These are phyloP conservation scores for Leccinum glutinopallens DNA, from an alignment of 1,284 basidiomycete genomes.

Conservation along the genomic window DNA sequence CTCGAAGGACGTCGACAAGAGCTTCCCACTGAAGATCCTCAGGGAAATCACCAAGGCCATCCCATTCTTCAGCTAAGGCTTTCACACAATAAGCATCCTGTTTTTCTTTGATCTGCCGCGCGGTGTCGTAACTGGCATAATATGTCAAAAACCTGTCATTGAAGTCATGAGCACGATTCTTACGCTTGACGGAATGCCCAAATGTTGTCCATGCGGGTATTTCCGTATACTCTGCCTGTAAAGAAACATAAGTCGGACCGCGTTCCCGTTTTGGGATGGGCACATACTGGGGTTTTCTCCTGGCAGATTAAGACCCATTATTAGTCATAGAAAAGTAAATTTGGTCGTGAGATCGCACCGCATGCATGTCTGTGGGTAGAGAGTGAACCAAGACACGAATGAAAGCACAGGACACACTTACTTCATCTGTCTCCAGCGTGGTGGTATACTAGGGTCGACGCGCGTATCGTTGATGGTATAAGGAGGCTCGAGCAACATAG, in stretches of 20 bases:
- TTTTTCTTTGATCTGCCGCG: constrained; percentile 68
- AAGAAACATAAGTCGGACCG: background rate
- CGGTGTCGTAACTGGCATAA: constrained; percentile 59
- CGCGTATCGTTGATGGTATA: constrained; percentile 40
- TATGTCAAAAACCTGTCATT: constrained; percentile 5
- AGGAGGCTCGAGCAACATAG: constrained; percentile 54
- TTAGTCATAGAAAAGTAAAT: constrained; percentile 13
- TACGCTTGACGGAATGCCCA: constrained; percentile 56
- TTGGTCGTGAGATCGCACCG: constrained; percentile 33
- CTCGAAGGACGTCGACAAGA: constrained; percentile 84
- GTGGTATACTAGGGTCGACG: constrained; percentile 35
- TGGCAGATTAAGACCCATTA: constrained; percentile 6
- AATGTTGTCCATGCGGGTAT: constrained; percentile 52
- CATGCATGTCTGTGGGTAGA: constrained; percentile 44
- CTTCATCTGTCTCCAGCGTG: constrained; percentile 56
- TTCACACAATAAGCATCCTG: constrained; percentile 76
- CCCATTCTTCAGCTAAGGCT: constrained; percentile 62
- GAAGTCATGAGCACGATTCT: constrained; percentile 11
- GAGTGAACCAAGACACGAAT: constrained; percentile 13
- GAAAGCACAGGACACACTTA: constrained; percentile 20
- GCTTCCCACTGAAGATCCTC: constrained; percentile 83
- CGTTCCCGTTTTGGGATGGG: background rate
- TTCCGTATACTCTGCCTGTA: constrained; percentile 32
- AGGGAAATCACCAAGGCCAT: constrained; percentile 65
- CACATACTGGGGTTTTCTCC: constrained; percentile 33